phyloP scores from a whole-genome alignment of 176 grass and related monocot species.

The Guadua angustifolia region DNA sequence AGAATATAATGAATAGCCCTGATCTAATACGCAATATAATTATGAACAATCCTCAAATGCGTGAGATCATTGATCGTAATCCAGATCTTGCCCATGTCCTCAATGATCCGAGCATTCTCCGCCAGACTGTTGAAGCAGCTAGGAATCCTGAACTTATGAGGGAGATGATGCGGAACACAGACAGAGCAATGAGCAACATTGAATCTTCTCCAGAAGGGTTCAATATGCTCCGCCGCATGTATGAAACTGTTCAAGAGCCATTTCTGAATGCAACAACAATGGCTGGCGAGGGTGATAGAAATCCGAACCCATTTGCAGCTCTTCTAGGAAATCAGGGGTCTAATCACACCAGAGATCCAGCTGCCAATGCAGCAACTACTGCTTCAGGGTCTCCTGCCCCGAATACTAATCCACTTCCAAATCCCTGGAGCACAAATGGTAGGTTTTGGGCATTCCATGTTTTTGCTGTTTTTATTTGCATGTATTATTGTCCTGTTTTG shows the following conservation, averaged over 20 bases:
- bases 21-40: constrained; percentile 74
- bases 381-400: constrained; percentile 60
- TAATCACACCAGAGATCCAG: constrained; percentile 58
- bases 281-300: constrained; percentile 61
- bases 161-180: constrained; percentile 90
- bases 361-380: constrained; percentile 49
- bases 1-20: constrained; percentile 75
- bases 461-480: neutral
- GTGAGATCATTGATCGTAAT: constrained; percentile 82
- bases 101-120: constrained; percentile 77
- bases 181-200: constrained; percentile 89
- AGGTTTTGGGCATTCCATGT: constrained; percentile 31
- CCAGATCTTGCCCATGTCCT: constrained; percentile 81
- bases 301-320: constrained; percentile 67
- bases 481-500: constrained; percentile 25
- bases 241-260: constrained; percentile 86
- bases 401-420: constrained; percentile 82
- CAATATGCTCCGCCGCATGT: constrained; percentile 85
- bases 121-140: constrained; percentile 79
- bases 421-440: constrained; percentile 74
- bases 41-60: constrained; percentile 94
- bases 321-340: constrained; percentile 64
- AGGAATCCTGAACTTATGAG: constrained; percentile 88
- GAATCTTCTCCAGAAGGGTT: constrained; percentile 87
- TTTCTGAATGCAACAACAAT: constrained; percentile 84